Base-by-base conservation (phyloP, 495 filamentous ascomycete genomes). In the Penicillium parvum region DNA sequence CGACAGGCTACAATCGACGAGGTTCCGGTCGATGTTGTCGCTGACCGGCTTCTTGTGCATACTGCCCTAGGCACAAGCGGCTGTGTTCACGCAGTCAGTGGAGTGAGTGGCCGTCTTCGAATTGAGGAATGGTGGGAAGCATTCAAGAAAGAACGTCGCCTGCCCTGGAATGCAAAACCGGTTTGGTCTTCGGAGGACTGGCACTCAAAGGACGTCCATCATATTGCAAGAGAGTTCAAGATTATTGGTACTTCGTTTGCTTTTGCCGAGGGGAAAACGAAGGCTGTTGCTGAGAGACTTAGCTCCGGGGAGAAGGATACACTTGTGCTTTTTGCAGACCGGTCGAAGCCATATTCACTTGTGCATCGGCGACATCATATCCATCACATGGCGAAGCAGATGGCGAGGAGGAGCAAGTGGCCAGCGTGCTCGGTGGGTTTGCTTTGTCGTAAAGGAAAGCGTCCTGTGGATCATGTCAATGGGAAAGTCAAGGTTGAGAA, bases 21-120 rank as follows among this genome's bases (percentile, higher is more conserved):
- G 32, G 59, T 67, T 6, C 61, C 61, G 2, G 55, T 67, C 9
- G 64, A 67, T 32, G 55, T 65, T 0, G 64, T 65, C 0, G 61
- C 49, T 1, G 62, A 65, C 27, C 40, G 59, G 15, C 34, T 55
- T 0, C 41, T 65, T 1, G 45, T 51, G 3, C 64, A 67, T 42
- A 39, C 55, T 4, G 60, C 57, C 2, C 3, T 40, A 0, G 50
- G 53, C 0, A 57, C 54, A 1, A 50, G 19, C 18, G 59, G 57
- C 10, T 51, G 28, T 18, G 43, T 67, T 3, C 64, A 67, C 37
- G 64, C 61, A 6, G 60, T 64, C 2, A 57, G 53, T 18, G 58
- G 60, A 7, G 44, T 52, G 11, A 50, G 51, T 8, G 49, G 44
- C 4, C 38, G 63, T 21, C 18, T 52, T 2, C 41, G 32, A 2